Evolutionary conservation across 164 flowering plant species (phyloP), one percentile per base, ranked within the genome.

Genomic region (Berberis vulgaris): DNA sequence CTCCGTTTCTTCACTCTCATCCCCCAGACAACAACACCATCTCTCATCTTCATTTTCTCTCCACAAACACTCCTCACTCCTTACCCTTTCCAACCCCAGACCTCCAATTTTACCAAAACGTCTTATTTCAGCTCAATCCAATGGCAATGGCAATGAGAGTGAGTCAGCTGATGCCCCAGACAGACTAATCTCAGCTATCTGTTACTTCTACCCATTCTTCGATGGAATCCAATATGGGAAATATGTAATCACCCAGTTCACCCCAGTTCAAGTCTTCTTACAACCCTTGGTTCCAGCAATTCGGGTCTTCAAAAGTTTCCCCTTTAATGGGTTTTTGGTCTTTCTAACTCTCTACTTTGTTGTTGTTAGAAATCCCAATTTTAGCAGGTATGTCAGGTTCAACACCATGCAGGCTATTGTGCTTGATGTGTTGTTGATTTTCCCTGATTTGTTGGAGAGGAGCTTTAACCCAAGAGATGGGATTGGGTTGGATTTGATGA

Each of bases 371-470:
- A 94, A 94, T 66, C 72, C 71, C 7, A 90, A 84, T 45, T 94
- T 94, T 67, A 94, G 97, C 63, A 79, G 86, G 65, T 90, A 87
- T 70, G 98, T 94, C 64, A 87, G 98, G 86, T 94, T 90, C 72
- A 94, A 94, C 49, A 85, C 95, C 1, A 94, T 90, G 98, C 98
- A 94, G 70, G 98, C 95, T 43, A 84, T 94, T 43, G 96, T 85
- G 54, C 96, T 94, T 63, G 97, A 94, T 69, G 93, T 90, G 75
- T 72, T 94, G 59, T 71, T 94, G 80, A 90, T 94, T 43, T 87
- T 94, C 26, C 98, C 98, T 45, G 97, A 90, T 76, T 76, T 94
- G 38, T 26, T 90, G 70, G 96, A 87, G 80, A 81, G 98, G 77
- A 80, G 77, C 57, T 94, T 86, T 49, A 79, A 80, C 61, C 92